phyloP scores from a whole-genome alignment of 2,329 filamentous ascomycete genomes.

The Phyllosticta citriasiana region DNA sequence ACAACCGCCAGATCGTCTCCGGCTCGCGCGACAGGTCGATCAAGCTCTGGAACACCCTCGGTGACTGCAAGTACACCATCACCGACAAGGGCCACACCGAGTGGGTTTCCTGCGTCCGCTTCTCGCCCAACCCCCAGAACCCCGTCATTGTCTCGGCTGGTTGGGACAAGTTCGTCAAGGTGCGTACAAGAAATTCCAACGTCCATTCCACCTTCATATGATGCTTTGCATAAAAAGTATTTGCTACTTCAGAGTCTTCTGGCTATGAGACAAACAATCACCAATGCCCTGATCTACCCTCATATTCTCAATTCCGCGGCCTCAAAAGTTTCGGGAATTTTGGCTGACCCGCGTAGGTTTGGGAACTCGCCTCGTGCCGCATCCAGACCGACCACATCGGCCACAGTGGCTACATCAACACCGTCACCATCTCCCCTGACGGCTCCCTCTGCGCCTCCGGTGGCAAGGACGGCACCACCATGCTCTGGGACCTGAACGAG shows the following conservation, averaged over 20 bases:
- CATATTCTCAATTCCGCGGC: slow-evolving; percentile 14
- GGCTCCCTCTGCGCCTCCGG: slow-evolving; percentile 98
- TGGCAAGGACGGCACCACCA: slow-evolving; percentile 99
- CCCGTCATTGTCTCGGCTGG: slow-evolving; percentile 96
- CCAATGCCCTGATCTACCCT: slow-evolving; percentile 64
- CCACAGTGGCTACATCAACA: slow-evolving; percentile 99
- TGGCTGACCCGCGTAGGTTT: slow-evolving; percentile 58
- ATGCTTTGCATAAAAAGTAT: slow-evolving; percentile 96
- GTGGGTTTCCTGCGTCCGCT: slow-evolving; percentile 98
- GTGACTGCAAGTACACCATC: slow-evolving; percentile 99
- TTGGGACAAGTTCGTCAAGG: slow-evolving; percentile 99
- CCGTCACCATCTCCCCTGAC: slow-evolving; percentile 99
- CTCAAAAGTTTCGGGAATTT: slow-evolving; percentile 11
- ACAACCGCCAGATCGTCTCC: slow-evolving; percentile 99
- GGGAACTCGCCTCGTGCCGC: slow-evolving; percentile 98
- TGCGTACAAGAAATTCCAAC: slow-evolving; percentile 42
- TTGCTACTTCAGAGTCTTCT: slow-evolving; percentile 99
- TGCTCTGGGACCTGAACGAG: slow-evolving; percentile 99
- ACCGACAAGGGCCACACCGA: slow-evolving; percentile 99
- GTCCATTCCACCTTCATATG: slow-evolving; percentile 47
- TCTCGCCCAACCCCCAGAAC: slow-evolving; percentile 99
- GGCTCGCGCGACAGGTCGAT: slow-evolving; percentile 97
- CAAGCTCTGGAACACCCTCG: slow-evolving; percentile 99
- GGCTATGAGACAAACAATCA: slow-evolving; percentile 98
- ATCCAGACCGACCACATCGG: slow-evolving; percentile 99